Evolutionary conservation across 208 protist genomes (phyloP), one percentile per base, ranked within the genome.

Genomic region (Trypanosoma boissoni): DNA sequence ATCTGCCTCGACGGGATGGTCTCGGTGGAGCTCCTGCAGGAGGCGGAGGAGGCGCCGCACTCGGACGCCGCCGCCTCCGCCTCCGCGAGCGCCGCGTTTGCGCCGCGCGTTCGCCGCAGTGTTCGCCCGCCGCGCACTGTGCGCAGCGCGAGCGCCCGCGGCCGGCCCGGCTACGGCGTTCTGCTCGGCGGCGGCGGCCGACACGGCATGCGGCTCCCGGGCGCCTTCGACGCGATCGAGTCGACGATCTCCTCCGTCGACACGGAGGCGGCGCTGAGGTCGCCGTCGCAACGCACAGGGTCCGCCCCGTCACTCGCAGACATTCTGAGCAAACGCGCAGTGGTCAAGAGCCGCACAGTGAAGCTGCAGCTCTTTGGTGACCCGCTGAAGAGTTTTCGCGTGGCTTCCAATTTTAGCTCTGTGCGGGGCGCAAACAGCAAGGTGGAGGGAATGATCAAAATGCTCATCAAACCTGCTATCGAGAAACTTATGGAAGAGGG

Each of bases 301-400:
- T 20, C 44, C 8, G 24, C 48, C 14, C 32, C 32, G 42, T 80
- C 80, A 5, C 64, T 91, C 21, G 63, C 66, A 21, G 83, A 89
- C 32, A 55, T 94, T 20, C 41, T 78, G 5, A 64, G 42, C 16
- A 74, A 80, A 31, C 76, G 76, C 28, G 73, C 74, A 16, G 39
- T 64, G 1, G 81, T 94, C 27, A 68, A 55, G 50, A 74, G 58
- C 39, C 74, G 82, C 6, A 56, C 52, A n/a, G 29, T 94, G 16
- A 88, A 86, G 59, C 55, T 89, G 37, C 88, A 95, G 72, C 67
- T 90, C 9, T 95, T 95, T 65, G 85, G 78, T 8, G 80, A 95
- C 41, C 88, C 88, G 16, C 56, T 95, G n/a, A 92, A 91, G 59
- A 76, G 46, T 55, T 91, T 92, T 58, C 66, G 62, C 55, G 79